phyloP scores from a whole-genome alignment of 192 early-diverging fungal species.

The Backusella liffmaniae region DNA sequence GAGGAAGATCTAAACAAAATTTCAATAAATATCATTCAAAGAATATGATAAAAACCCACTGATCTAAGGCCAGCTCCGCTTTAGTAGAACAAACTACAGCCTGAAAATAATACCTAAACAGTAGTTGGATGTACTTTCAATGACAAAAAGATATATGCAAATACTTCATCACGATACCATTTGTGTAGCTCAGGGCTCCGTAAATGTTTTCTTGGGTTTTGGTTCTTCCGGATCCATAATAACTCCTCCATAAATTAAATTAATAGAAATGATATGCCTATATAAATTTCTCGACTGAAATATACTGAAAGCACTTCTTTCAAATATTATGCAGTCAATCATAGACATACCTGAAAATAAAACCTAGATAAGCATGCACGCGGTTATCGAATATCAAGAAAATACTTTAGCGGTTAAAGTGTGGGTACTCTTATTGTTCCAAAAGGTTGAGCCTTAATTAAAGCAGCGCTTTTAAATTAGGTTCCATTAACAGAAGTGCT shows the following conservation, averaged over 20 bases:
- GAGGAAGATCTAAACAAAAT: too few relatives aligned
- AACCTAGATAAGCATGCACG: neutral
- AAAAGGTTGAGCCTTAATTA: neutral
- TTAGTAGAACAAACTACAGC: too few relatives aligned
- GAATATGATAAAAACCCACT: too few relatives aligned
- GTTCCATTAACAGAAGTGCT: neutral
- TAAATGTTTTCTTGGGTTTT: neutral
- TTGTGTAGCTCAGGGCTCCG: neutral
- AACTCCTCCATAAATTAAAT: neutral
- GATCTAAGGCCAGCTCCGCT: too few relatives aligned
- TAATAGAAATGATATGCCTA: neutral
- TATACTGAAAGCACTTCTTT: neutral
- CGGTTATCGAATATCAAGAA: neutral
- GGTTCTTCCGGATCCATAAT: neutral
- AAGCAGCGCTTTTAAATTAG: slow-evolving; percentile 3
- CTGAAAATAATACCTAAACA: too few relatives aligned
- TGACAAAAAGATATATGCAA: too few relatives aligned
- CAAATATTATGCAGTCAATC: neutral
- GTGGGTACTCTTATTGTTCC: neutral
- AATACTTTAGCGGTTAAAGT: neutral
- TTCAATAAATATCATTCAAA: too few relatives aligned
- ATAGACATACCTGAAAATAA: neutral
- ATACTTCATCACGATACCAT: neutral
- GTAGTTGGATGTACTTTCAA: too few relatives aligned
- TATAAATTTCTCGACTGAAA: neutral